Evolutionary conservation across 116 monocot genomes (phyloP).

Genomic region (Iris pallida): DNA sequence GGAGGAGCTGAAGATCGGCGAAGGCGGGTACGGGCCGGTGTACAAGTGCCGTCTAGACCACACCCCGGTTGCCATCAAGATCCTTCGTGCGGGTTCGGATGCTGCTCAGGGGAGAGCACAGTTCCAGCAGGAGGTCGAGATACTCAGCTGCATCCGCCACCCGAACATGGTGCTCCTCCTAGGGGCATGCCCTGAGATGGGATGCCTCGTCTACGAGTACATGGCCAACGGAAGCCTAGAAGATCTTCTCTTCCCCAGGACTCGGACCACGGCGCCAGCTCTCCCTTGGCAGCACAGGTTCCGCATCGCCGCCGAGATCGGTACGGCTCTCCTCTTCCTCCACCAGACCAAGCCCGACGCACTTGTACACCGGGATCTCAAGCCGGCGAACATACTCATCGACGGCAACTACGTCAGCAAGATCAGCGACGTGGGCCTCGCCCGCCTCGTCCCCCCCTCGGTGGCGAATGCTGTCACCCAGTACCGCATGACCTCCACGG

Average conservation of each 20-base stretch:
- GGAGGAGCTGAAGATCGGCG: constrained; percentile 22
- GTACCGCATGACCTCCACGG: constrained; percentile 62
- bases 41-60: constrained; percentile 26
- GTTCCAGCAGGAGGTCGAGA: constrained; percentile 54
- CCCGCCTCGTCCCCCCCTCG: constrained; percentile 46
- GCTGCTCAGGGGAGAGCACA: constrained; percentile 39
- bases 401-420: constrained; percentile 64
- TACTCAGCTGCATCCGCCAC: constrained; percentile 61
- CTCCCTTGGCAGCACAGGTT: constrained; percentile 65
- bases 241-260: constrained; percentile 49
- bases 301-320: constrained; percentile 64
- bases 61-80: constrained; percentile 32
- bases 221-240: constrained; percentile 76
- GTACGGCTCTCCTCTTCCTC: constrained; percentile 66
- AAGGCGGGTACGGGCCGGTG: constrained; percentile 35
- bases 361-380: constrained; percentile 69
- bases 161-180: constrained; percentile 81
- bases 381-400: constrained; percentile 76
- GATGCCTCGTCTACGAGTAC: constrained; percentile 75
- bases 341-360: constrained; percentile 69
- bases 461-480: constrained; percentile 48
- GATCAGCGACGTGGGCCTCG: constrained; percentile 71
- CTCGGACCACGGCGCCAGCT: no score
- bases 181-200: constrained; percentile 68
- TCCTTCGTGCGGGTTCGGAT: constrained; percentile 41